Base-by-base conservation (phyloP, 495 filamentous ascomycete species). In the Penicillium canescens region DNA sequence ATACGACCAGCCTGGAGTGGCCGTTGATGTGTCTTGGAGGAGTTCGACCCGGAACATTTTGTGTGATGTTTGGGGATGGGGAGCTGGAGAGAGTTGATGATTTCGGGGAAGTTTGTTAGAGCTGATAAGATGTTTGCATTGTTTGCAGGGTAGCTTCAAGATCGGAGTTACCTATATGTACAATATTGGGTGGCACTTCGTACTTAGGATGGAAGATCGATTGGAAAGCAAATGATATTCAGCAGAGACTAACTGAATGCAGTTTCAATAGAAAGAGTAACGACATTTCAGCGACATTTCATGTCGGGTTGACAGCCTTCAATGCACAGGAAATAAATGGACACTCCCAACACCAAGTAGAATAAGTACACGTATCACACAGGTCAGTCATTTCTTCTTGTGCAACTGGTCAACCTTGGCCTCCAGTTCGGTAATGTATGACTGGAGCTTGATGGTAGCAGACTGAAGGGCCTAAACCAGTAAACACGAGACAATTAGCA, bases 1-100 rank as follows among this genome's bases (percentile, higher is more conserved):
- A 67, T 94, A 94, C 37, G 89, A 88, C 85, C 88, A 97, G 54
- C 92, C 92, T 0, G 92, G 91, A 2, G 88, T 88, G 44, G 77
- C 73, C 50, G 80, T 79, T 16, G 83, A 82, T 3, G 86, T 79
- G 77, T 86, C 62, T 13, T 89, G 86, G 41, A 96, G 74, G 43
- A 93, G 83, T 67, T 93, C 85, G 60, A 96, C 82, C 43, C 72
- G 77, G 49, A 85, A 84, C 81, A 86, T 86, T 24, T n/a, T 39
- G 40, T 35, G 35, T 23, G 44, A 14, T 34, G 48, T 8, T 46
- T 12, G 8, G 41, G 44, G 28, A 38, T 43, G 21, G 45, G 7
- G 10, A 38, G 14, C 37, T 48, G 35, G 52, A 37, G 52, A 37
- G 35, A 49, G 45, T 46, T n/a, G 41, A 42, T 42, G 14, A 35